Conservation (phyloP, 495 filamentous ascomycete species). For the Aspergillus kassunensis region DNA sequence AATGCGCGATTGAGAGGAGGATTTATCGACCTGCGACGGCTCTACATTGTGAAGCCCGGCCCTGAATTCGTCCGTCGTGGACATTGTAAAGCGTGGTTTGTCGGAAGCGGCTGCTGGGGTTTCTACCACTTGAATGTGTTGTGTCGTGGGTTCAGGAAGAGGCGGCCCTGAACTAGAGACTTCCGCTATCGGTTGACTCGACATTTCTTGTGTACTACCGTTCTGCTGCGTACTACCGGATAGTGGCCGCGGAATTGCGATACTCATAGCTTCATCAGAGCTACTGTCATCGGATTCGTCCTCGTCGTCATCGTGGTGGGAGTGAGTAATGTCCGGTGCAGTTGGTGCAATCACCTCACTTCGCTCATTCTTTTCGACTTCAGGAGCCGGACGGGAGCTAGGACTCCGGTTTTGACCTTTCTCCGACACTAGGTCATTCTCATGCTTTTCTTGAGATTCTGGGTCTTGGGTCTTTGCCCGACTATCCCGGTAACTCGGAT, state of each 20-base stretch:
- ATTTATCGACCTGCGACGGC: conserved; percentile 27
- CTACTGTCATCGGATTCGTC: conserved; percentile 26
- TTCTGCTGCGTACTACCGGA: conserved; percentile 27
- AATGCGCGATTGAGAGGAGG: conserved; percentile 37
- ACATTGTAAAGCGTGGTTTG: conserved; percentile 8
- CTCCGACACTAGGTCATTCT: background rate
- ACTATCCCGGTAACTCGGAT: background rate
- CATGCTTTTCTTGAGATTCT: background rate
- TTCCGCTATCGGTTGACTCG: conserved; percentile 26
- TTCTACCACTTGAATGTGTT: conserved; percentile 36
- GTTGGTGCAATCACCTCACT: background rate
- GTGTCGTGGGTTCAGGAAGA: conserved; percentile 17
- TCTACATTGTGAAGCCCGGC: background rate
- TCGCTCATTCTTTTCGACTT: background rate
- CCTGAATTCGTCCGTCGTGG: background rate
- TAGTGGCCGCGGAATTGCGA: conserved; percentile 48
- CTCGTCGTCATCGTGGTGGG: background rate
- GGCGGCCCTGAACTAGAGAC: conserved; percentile 23
- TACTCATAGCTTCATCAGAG: conserved; percentile 52
- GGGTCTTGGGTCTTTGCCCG: background rate
- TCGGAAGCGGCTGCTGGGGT: conserved; percentile 25
- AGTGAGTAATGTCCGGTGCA: background rate
- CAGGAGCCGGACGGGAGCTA: background rate
- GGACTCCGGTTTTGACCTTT: too few relatives aligned
- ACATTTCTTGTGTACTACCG: too few relatives aligned